Base-by-base conservation (phyloP, 352 stramenopile species). In the Plasmopara muralis region DNA sequence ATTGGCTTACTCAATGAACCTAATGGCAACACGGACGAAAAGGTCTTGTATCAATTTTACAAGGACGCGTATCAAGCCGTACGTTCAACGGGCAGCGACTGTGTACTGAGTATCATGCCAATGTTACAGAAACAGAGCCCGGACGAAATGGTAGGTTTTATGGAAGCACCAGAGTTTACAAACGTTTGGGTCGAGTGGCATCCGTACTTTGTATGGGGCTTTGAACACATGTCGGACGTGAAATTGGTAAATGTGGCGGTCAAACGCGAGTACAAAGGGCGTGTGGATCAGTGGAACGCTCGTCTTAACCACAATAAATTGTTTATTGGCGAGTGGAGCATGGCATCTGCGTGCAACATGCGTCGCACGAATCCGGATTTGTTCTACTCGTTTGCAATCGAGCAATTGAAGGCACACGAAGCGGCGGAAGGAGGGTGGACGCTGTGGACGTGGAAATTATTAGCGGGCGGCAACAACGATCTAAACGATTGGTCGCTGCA, bases 111-210 rank as follows among this genome's bases (percentile, higher is more conserved):
- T 12, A 50, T 89, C 41, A 69, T 69, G 52, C 83, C 83, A 1
- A 57, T 84, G 48, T 50, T 90, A 45, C 72, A 66, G 57, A 68
- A 84, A 18, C 80, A 89, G n/a, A 72, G 37, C 9, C 72, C 77
- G 0, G 67, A 77, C 42, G 57, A 69, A 28, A 76, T 88, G 66
- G 65, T 68, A 2, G 76, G 61, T 14, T 70, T 93, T 37, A 72
- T 90, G 64, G 39, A 64, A 42, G 63, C 63, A 6, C 69, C 71
- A 0, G 50, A 61, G 29, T 85, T 73, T 50, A 73, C 46, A 15
- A 93, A 93, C 49, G 74, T 93, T 12, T 93, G 83, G 81, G 68
- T 87, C 48, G 81, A 91, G 47, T 91, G 77, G 77, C 81, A 91
- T 47, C 74, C 60, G 35, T 91, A 91, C 63, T 88, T 89, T 42